phyloP scores from a whole-genome alignment of 1,284 basidiomycete species.

The Moesziomyces antarcticus region DNA sequence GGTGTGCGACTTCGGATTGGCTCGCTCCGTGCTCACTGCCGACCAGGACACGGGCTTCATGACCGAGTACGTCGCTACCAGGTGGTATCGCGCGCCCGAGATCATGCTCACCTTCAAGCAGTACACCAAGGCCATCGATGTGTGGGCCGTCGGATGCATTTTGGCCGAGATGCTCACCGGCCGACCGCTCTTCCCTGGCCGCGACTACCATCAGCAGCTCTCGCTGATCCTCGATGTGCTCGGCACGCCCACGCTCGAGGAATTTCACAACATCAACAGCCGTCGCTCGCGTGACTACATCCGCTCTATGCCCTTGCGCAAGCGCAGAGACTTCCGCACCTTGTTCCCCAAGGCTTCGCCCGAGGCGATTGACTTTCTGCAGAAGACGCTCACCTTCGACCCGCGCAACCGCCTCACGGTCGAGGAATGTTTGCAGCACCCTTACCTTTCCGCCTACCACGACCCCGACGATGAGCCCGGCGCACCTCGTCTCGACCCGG shows the following conservation, averaged over 20 bases:
- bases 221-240: constrained; percentile 74
- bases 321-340: constrained; percentile 79
- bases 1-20: constrained; percentile 68
- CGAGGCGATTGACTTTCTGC: constrained; percentile 80
- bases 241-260: constrained; percentile 74
- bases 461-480: constrained; percentile 63
- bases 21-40: constrained; percentile 63
- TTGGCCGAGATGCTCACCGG: constrained; percentile 92
- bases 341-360: constrained; percentile 80
- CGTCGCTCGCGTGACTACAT: constrained; percentile 89
- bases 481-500: constrained; percentile 50
- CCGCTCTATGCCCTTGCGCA: constrained; percentile 88
- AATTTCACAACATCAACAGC: constrained; percentile 78
- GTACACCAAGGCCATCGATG: constrained; percentile 68
- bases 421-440: constrained; percentile 64
- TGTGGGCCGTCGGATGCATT: constrained; percentile 93
- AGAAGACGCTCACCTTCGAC: constrained; percentile 81
- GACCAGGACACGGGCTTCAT: constrained; percentile 66
- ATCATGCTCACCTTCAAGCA: constrained; percentile 68
- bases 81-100: constrained; percentile 67
- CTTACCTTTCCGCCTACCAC: constrained; percentile 63
- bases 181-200: constrained; percentile 87
- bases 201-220: constrained; percentile 71
- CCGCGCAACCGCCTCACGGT: constrained; percentile 62
- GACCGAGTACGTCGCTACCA: constrained; percentile 68